Evolutionary conservation across 2,329 filamentous ascomycete species (phyloP).

Genomic region (Elsinoe batatas): DNA sequence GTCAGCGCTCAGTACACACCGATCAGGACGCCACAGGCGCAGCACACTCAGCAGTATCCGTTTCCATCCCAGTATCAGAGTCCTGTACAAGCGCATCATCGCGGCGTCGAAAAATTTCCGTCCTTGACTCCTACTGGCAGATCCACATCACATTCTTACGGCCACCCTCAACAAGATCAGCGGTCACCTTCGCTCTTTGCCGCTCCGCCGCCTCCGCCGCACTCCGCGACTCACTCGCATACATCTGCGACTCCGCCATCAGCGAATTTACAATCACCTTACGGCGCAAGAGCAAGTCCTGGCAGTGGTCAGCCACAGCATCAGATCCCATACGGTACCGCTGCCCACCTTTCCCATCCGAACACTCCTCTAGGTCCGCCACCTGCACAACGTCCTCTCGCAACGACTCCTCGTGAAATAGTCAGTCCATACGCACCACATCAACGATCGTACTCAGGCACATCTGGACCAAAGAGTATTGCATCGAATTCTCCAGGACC

Average conservation of each 20-base stretch:
- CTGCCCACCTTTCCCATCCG: conserved; percentile 35
- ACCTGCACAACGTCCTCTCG: conserved; percentile 21
- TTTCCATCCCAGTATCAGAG: conserved; percentile 20
- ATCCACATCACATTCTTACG: conserved; percentile 16
- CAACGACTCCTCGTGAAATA: conserved; percentile 20
- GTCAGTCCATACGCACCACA: conserved; percentile 23
- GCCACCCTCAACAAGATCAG: conserved; percentile 14
- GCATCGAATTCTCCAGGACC: conserved; percentile 23
- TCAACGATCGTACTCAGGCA: conserved; percentile 24
- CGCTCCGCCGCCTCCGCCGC: conserved; percentile 13
- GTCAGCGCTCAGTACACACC: conserved; percentile 23
- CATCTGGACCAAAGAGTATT: conserved; percentile 19
- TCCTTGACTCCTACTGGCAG: conserved; percentile 1
- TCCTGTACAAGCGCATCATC: conserved; percentile 20
- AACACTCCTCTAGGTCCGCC: conserved; percentile 41
- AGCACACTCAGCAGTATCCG: conserved; percentile 17
- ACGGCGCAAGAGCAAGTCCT: conserved; percentile 25
- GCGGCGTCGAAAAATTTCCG: conserved; percentile 1
- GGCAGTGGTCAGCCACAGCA: conserved; percentile 24
- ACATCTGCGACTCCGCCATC: conserved; percentile 27
- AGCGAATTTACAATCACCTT: conserved; percentile 24
- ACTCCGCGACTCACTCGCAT: conserved; percentile 16
- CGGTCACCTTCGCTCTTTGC: conserved; percentile 15
- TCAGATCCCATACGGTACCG: conserved; percentile 23
- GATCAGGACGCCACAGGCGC: conserved; percentile 21